A percentile compares a stretch with the other conserved stretches of the same genome.
phyloP scores from a whole-genome alignment of 176 grass and related monocot species.

The Phragmites australis region DNA sequence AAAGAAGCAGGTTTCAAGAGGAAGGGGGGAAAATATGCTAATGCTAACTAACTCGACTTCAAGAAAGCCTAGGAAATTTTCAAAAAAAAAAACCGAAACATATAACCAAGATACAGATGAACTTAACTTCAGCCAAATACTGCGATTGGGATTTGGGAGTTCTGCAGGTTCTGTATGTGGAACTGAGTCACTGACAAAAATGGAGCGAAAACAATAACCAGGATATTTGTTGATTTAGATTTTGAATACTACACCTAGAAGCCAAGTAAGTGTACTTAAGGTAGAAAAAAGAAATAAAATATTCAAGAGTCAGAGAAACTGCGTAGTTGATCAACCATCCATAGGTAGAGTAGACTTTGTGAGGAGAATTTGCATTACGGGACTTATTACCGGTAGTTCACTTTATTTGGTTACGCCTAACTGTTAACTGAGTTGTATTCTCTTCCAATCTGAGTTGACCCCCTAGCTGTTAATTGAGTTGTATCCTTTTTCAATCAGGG shows the following conservation, averaged over 20 bases:
- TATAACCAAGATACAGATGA: not conserved
- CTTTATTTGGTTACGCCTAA: not conserved
- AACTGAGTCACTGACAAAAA: not conserved
- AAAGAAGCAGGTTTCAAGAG: not conserved
- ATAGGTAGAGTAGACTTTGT: conserved; percentile 14
- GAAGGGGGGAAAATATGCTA: not conserved
- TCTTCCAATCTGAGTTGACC: not conserved
- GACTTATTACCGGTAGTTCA: conserved; percentile 5
- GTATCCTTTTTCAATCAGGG: not conserved
- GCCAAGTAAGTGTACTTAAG: not conserved
- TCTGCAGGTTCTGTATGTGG: not conserved
- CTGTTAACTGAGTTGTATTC: conserved; percentile 16
- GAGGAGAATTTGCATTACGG: conserved; percentile 8
- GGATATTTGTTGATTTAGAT: not conserved
- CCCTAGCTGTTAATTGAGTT: conserved; percentile 1
- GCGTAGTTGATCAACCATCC: not conserved
- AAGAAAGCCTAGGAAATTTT: not conserved
- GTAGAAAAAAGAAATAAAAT: not conserved
- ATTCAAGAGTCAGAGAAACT: not conserved
- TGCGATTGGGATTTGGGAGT: not conserved
- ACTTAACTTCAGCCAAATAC: not conserved
- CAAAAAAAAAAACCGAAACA: not conserved
- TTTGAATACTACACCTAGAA: conserved; percentile 11
- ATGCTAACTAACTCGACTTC: not conserved
- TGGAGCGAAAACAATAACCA: not conserved